Evolutionary conservation across 2,329 filamentous ascomycete species (phyloP).

Genomic region (Zymoseptoria tritici): DNA sequence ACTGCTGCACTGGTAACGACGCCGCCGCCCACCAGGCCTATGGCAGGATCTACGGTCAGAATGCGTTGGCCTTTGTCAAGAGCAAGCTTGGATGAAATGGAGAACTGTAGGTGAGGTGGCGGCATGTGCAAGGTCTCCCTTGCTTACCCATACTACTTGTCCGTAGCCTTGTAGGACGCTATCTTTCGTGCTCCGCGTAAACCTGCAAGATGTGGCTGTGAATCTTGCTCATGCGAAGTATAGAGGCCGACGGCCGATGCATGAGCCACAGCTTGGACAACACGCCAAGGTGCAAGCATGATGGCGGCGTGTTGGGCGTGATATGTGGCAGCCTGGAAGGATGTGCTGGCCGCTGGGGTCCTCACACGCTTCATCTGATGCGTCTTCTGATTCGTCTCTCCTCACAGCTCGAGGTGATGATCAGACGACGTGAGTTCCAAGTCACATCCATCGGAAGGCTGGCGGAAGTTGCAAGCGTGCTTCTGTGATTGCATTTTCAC

Average conservation of each 20-base stretch:
- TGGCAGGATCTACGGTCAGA: constrained; percentile 51
- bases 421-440: no score
- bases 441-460: not conserved
- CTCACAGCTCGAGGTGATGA: no score
- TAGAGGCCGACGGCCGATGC: no score
- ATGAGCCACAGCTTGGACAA: no score
- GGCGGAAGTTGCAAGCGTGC: not conserved
- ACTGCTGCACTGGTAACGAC: constrained; percentile 59
- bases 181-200: not conserved
- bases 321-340: not conserved
- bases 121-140: not conserved
- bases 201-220: not conserved
- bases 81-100: constrained; percentile 35
- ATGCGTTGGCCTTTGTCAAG: constrained; percentile 54
- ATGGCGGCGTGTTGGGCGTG: no score
- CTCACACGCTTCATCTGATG: not conserved
- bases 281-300: no score
- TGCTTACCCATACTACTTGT: not conserved
- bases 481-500: not conserved
- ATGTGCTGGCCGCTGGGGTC: not conserved
- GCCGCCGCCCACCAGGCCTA: constrained; percentile 56
- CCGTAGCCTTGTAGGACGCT: not conserved
- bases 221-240: not conserved
- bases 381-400: no score
- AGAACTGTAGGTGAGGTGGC: not conserved